phyloP scores from a whole-genome alignment of 306 rosid genomes.

The Datisca glomerata region DNA sequence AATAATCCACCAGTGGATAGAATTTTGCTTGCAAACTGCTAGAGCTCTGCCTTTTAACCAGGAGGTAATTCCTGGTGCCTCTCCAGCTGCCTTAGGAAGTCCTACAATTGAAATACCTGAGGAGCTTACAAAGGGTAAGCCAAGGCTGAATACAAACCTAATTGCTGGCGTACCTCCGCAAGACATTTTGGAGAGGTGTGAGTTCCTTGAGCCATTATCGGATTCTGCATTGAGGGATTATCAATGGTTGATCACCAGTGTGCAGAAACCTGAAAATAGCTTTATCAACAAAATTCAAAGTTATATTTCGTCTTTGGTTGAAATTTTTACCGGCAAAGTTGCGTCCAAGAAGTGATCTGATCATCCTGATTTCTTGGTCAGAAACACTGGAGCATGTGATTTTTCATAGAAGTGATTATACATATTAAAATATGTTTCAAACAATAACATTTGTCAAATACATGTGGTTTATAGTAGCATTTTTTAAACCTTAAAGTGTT shows the following conservation, averaged over 20 bases:
- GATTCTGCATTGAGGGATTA: conserved; percentile 45
- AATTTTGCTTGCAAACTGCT: conserved; percentile 85
- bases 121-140: conserved; percentile 56
- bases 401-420: no score
- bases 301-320: conserved; percentile 21
- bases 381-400: no score
- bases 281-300: conserved; percentile 21
- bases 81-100: conserved; percentile 49
- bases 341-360: conserved; percentile 13
- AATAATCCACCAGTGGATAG: conserved; percentile 77
- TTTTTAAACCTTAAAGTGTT: no score
- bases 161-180: conserved; percentile 65
- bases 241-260: conserved; percentile 40
- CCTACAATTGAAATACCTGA: conserved; percentile 19
- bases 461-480: no score
- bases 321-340: conserved; percentile 17
- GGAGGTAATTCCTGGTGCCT: conserved; percentile 82
- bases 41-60: conserved; percentile 78
- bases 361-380: no score
- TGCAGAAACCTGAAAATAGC: conserved; percentile 34
- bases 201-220: conserved; percentile 73
- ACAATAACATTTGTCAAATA: no score
- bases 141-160: conserved; percentile 68
- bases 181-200: conserved; percentile 52
- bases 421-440: no score